Conservation (phyloP, 768 basidiomycete species). For the Suillus discolor region DNA sequence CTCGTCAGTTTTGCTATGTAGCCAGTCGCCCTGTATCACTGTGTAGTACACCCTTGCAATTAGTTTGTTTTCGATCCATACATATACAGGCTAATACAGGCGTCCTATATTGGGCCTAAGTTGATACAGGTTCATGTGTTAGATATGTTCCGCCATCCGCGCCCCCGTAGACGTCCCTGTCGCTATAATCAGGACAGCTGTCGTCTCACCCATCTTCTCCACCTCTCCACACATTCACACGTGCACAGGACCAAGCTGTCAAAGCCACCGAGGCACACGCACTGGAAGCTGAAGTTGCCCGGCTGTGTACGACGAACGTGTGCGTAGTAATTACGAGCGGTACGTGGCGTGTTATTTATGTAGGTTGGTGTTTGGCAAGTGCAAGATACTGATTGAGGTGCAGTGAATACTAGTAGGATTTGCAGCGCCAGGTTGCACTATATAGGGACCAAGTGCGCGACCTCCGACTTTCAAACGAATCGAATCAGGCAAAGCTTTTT, state of each 20-base stretch:
- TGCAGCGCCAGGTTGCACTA: slow-evolving; percentile 89
- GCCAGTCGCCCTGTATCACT: too few species aligned
- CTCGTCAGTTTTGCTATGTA: too few species aligned
- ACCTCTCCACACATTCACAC: neutral
- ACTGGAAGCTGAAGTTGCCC: slow-evolving; percentile 66
- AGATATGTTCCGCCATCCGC: too few species aligned
- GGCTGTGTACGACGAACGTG: slow-evolving; percentile 93
- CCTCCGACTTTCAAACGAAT: slow-evolving; percentile 88
- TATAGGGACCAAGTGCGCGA: slow-evolving; percentile 89
- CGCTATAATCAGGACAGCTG: slow-evolving; percentile 43
- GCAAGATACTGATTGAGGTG: neutral
- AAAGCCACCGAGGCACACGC: slow-evolving; percentile 79
- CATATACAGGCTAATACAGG: too few species aligned
- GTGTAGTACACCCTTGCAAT: too few species aligned
- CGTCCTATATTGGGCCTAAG: too few species aligned
- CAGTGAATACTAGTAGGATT: slow-evolving; percentile 89
- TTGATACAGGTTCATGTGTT: too few species aligned
- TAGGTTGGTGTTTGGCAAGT: neutral
- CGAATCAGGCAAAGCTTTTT: slow-evolving; percentile 88
- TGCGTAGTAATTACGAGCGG: slow-evolving; percentile 96
- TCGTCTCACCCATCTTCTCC: slow-evolving; percentile 47
- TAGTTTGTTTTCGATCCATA: too few species aligned
- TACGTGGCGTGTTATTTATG: slow-evolving; percentile 35
- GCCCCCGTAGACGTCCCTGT: too few species aligned
- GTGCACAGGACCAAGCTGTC: slow-evolving; percentile 89